Evolutionary conservation across 257 asterid species (phyloP), one percentile per base, ranked within the genome.

Genomic region (Solanum chaucha): DNA sequence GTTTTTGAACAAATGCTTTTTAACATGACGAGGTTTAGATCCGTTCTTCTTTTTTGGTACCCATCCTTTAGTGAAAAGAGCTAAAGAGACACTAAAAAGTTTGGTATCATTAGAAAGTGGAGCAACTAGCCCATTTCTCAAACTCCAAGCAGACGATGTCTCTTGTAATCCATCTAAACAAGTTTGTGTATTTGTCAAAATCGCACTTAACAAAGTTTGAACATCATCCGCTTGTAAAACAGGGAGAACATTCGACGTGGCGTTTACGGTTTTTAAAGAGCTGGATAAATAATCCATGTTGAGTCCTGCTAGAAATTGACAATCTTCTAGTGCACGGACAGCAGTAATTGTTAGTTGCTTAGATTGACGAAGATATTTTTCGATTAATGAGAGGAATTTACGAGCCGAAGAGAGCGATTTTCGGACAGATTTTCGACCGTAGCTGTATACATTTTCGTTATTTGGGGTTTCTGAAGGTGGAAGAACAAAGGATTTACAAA

Each of bases 161-260:
- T 82, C 90, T 17, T 89, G 92, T 24, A 96, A 85, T 5, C 99
- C 96, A 15, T 94, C 96, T 20, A 91, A 68, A 88, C 98, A 96
- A 0, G 98, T 96, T n/a, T 94, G 91, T 1, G 94, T 87, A 85
- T 96, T 95, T 2, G 98, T 96, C 12, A 96, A 74, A 26, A 91
- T 89, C 3, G 96, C 99, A 40, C 98, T 96, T 2, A 96, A 94
- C 87, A 90, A 86, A 0, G 99, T 93, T 14, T 94, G 96, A 0
- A 94, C 74, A 12, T 93, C 93, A 44, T 96, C 98, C 5, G 95
- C 96, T 65, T 90, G 81, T 4, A 72, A 72, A 3, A 72, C 46
- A 0, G 93, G 58, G 40, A 96, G 95, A 5, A 78, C 67, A 34
- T 73, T 83, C 2, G 94, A 89, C 1, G 92, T 91, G 6, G 65